Evolutionary conservation across 108 stramenopile species (phyloP).

Genomic region (Skeletonema marinoi): DNA sequence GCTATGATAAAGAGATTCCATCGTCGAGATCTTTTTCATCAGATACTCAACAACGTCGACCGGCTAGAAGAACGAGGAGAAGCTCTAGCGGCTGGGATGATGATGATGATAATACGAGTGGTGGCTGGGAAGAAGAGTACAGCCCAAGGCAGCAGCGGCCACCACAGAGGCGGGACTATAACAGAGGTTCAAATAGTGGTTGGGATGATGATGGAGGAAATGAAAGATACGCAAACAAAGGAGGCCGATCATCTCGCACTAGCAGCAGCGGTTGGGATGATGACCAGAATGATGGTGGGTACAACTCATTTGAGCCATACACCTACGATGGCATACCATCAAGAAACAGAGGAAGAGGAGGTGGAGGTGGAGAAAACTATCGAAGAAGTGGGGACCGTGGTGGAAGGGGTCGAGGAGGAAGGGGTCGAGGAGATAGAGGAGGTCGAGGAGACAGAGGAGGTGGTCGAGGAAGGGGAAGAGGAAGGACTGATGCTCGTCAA

Average conservation of each 20-base stretch:
- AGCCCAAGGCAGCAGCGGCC: not conserved
- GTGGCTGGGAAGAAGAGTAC: not conserved
- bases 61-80: conserved; percentile 3
- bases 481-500: conserved; percentile 3
- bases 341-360: conserved; percentile 21
- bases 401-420: conserved; percentile 10
- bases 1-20: not conserved
- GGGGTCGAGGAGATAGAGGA: not conserved
- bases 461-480: not conserved
- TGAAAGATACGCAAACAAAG: not conserved
- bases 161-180: not conserved
- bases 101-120: conserved; percentile 29
- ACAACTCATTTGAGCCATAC: not conserved
- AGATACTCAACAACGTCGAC: conserved; percentile 5
- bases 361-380: conserved; percentile 20
- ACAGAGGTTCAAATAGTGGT: not conserved
- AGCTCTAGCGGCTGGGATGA: conserved; percentile 18
- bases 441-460: conserved; percentile 3
- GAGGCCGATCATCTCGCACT: not conserved
- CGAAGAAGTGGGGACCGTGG: conserved; percentile 5
- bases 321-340: not conserved
- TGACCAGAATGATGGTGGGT: conserved; percentile 10
- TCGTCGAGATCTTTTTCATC: conserved; percentile 2
- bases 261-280: conserved; percentile 6
- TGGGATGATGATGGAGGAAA: not conserved